Percentiles rank a stretch among this genome's conserved stretches.
phyloP scores from a whole-genome alignment of 352 stramenopile genomes.

The Phytophthora hybrid region DNA sequence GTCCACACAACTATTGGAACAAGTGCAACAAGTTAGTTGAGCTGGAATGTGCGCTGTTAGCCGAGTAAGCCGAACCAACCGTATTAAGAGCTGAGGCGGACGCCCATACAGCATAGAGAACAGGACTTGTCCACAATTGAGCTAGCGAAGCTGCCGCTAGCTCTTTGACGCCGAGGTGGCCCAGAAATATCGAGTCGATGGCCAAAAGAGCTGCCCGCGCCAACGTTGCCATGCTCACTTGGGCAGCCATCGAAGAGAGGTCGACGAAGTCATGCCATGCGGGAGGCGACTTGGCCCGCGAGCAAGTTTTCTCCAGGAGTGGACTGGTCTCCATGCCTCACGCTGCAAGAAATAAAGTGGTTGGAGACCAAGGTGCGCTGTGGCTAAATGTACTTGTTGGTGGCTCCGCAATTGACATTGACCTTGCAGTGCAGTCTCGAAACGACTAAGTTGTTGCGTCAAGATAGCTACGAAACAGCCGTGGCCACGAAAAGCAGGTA shows the following conservation, averaged over 20 bases:
- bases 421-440: slow-evolving; percentile 4
- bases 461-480: slow-evolving; percentile 30
- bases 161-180: slow-evolving; percentile 77
- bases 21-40: slow-evolving; percentile 7
- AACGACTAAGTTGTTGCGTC: slow-evolving; percentile 12
- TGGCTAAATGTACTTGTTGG: not conserved
- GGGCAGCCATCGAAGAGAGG: slow-evolving; percentile 67
- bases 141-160: slow-evolving; percentile 76
- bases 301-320: slow-evolving; percentile 43
- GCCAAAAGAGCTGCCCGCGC: slow-evolving; percentile 69
- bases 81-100: slow-evolving; percentile 73
- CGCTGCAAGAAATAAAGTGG: slow-evolving; percentile 18
- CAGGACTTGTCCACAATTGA: slow-evolving; percentile 73
- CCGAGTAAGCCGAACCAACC: slow-evolving; percentile 29
- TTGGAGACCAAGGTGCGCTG: not conserved
- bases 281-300: slow-evolving; percentile 27
- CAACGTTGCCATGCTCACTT: slow-evolving; percentile 73
- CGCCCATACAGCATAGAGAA: slow-evolving; percentile 71
- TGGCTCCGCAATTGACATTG: slow-evolving; percentile 9
- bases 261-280: slow-evolving; percentile 65
- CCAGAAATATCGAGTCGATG: slow-evolving; percentile 82
- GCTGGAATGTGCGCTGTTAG: not conserved
- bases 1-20: slow-evolving; percentile 61
- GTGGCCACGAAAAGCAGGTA: not conserved
- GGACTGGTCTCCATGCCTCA: slow-evolving; percentile 55